Evolutionary conservation across 2,329 filamentous ascomycete genomes (phyloP).

Genomic region (Colletotrichum truncatum): DNA sequence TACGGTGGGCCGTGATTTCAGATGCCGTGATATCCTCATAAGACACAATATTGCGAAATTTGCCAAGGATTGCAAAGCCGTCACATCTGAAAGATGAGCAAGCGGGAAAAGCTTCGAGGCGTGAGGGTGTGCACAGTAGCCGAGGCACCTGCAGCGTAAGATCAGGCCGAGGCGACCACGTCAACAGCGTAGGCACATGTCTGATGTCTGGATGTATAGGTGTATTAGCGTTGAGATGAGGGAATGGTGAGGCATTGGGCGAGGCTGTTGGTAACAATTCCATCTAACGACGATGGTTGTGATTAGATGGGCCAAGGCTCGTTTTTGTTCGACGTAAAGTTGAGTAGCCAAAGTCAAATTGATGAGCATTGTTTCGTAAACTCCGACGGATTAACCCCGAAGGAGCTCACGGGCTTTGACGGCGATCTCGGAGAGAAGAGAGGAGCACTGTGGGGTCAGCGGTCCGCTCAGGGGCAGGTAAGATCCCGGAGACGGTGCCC

Average conservation of each 20-base stretch:
- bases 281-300: background rate
- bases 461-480: conserved; percentile 1
- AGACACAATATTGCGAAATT: background rate
- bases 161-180: conserved; percentile 1
- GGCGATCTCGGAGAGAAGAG: conserved; percentile 7
- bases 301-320: background rate
- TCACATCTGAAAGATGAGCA: background rate
- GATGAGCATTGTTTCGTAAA: background rate
- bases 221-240: no score
- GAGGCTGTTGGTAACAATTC: background rate
- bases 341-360: background rate
- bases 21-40: background rate
- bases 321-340: background rate
- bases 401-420: background rate
- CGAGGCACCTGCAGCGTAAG: background rate
- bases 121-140: background rate
- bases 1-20: background rate
- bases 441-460: background rate
- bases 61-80: background rate
- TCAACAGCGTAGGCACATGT: conserved; percentile 10
- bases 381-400: background rate
- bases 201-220: background rate
- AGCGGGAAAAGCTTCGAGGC: background rate
- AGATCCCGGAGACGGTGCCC: conserved; percentile 5
- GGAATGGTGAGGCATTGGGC: no score